Evolutionary conservation across 306 rosid species (phyloP), one percentile per base, ranked within the genome.

Genomic region (Casuarina equisetifolia): DNA sequence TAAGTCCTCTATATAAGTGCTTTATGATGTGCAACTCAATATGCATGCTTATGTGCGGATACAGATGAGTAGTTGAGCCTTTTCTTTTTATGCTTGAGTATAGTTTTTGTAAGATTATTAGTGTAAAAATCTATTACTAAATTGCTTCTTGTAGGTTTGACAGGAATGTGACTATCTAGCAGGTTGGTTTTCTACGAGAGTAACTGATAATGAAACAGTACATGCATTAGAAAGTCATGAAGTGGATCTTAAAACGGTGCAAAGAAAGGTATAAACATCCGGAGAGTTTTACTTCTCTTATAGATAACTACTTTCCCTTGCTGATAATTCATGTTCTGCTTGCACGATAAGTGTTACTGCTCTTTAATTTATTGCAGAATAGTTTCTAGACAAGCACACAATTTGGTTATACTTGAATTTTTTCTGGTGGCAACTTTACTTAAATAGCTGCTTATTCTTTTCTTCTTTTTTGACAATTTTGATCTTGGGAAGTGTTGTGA

Each of bases 161-260:
- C 81, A 81, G 82, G 97, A 92, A 75, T 88, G 98, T 73, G 84
- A 83, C 63, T 89, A 81, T 82, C 77, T 92, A 78, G 83, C 93
- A 3, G 98, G 98, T 42, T 80, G 78, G 54, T 69, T 82, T 82
- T 85, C 85, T 16, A 74, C 89, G 0, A 81, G 74, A 71, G 88
- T 88, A 73, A 86, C 83, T 83, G 90, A 87, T 82, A 83, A 84
- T 77, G 83, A 88, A 85, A 90, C 82, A 80, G 76, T 40, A 19
- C 77, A 76, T 74, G 77, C 61, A 66, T 69, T 87, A 68, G 89
- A 91, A 77, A 85, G 79, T 77, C 87, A 90, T 79, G 82, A 74
- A 83, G 84, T 49, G 58, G 86, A 82, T 72, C 80, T 69, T 67
- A 84, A 13, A 78, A 86, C 59, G 70, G 85, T 89, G 76, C 90